phyloP scores from a whole-genome alignment of 208 protist species.

The Acanthamoeba castellanii region DNA sequence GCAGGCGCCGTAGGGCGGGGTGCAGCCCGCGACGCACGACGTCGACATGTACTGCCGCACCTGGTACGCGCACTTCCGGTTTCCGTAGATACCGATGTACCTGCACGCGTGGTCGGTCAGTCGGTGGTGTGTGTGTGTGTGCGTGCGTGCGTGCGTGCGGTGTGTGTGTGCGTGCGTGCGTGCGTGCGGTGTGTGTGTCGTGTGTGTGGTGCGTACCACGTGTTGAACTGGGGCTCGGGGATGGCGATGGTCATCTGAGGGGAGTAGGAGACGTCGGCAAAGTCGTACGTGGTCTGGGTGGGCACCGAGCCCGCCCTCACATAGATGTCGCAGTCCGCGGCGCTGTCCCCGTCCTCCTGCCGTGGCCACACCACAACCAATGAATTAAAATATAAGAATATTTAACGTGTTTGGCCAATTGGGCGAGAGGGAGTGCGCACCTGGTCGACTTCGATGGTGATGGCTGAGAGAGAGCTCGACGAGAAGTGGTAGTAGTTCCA shows the following conservation, averaged over 20 bases:
- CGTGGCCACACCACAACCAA: too few relatives aligned
- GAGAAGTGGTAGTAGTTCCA: constrained; percentile 23
- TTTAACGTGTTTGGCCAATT: too few relatives aligned
- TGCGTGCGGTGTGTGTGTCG: too few relatives aligned
- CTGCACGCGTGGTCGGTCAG: neutral
- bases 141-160: too few relatives aligned
- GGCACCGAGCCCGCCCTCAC: neutral
- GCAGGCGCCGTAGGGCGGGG: neutral
- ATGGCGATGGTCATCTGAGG: constrained; percentile 4
- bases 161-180: too few relatives aligned
- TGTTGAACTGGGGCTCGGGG: constrained; percentile 17
- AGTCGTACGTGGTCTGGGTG: neutral
- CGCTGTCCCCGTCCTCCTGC: neutral
- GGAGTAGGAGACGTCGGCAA: neutral
- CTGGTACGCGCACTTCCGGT: neutral
- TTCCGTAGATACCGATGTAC: constrained; percentile 4
- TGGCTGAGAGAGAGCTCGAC: neutral
- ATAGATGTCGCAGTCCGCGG: constrained; percentile 11
- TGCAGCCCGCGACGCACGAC: neutral
- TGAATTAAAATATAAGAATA: too few relatives aligned
- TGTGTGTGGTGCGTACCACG: too few relatives aligned
- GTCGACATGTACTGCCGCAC: neutral
- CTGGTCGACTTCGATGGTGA: constrained; percentile 1
- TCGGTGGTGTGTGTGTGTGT: neutral
- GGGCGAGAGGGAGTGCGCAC: neutral